Evolutionary conservation across 2,329 filamentous ascomycete genomes (phyloP), one percentile per base, ranked within the genome.

Genomic region (Penicillium brevicompactum): DNA sequence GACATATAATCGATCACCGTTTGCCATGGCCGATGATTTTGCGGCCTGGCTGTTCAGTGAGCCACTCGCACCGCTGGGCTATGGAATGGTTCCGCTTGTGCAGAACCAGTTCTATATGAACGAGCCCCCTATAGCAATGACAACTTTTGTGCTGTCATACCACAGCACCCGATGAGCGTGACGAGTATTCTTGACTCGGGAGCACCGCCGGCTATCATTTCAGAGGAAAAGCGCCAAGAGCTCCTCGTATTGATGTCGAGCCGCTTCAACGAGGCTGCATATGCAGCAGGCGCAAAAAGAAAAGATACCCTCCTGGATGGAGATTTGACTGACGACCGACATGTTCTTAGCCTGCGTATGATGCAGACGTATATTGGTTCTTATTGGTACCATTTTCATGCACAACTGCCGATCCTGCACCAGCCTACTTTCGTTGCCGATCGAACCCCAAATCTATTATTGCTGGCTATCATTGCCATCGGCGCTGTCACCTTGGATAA

Each of bases 381-480:
- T 2, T 99, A 95, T 73, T 99, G 94, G 94, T 82, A 89, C 50
- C 89, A 97, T 72, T 96, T 97, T 68, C 95, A 94, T 72, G 89
- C 92, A 51, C 94, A 97, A 71, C 82, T 97, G 60, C 94, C 94
- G 1, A 96, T 99, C 56, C 80, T 97, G 46, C 94, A 99, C 74
- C 91, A 92, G 68, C 92, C 94, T 4, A 97, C 93, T 0, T 99
- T 97, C 73, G 89, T 87, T 4, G 88, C 93, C 0, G 91, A 96
- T 67, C 89, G 87, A 58, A 94, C 91, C 22, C 91, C 91, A 0
- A 92, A 91, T 63, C 78, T 96, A 18, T 80, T 97, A 7, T 78
- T 99, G 14, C 82, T 97, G 34, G 87, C 91, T 9, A 91, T 97
- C 74, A 95, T 97, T 81, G 88, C 91, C 6, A 92, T 97, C 58